A percentile compares a stretch with the other conserved stretches of the same genome.
Evolutionary conservation across 345 rosid genomes (phyloP).

Genomic region (Kandelia obovata): DNA sequence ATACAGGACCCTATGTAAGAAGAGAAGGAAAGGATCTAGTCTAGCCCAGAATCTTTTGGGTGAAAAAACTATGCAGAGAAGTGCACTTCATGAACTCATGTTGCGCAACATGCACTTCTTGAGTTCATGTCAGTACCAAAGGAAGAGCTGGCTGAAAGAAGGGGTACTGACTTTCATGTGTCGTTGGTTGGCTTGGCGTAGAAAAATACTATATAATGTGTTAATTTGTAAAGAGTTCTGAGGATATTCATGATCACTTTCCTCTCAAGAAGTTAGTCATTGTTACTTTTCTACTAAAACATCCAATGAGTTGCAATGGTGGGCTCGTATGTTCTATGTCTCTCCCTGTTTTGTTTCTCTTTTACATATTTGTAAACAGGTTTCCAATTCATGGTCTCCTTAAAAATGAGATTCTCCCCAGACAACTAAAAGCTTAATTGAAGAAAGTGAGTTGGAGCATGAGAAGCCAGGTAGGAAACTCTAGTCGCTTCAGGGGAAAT

Average conservation of each 20-base stretch:
- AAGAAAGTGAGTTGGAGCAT: slow-evolving; percentile 7
- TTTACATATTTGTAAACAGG: slow-evolving; percentile 5
- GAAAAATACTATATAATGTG: slow-evolving; percentile 25
- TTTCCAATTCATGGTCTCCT: slow-evolving; percentile 2
- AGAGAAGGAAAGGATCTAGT: slow-evolving; percentile 16
- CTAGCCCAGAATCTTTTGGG: slow-evolving; percentile 17
- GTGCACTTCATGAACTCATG: not conserved
- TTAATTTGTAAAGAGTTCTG: slow-evolving; percentile 28
- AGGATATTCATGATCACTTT: slow-evolving; percentile 16
- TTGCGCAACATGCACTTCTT: slow-evolving; percentile 7
- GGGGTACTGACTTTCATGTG: slow-evolving; percentile 11
- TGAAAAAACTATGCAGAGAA: slow-evolving; percentile 19
- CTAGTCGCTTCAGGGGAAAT: slow-evolving; percentile 22
- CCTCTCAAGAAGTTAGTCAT: not conserved
- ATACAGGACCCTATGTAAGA: slow-evolving; percentile 7
- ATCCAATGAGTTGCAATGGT: not conserved
- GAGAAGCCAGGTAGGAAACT: slow-evolving; percentile 30
- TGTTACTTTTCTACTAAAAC: not conserved
- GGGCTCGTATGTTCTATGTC: slow-evolving; percentile 10
- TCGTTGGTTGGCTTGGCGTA: slow-evolving; percentile 26
- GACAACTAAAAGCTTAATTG: slow-evolving; percentile 9
- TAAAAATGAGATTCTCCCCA: slow-evolving; percentile 7
- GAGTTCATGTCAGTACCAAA: slow-evolving; percentile 10
- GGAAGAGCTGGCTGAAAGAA: slow-evolving; percentile 8
- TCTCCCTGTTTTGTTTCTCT: not conserved